A percentile compares a stretch with the other conserved stretches of the same genome.
phyloP scores from a whole-genome alignment of 2,329 filamentous ascomycete genomes.

The Diaporthe caulivora region DNA sequence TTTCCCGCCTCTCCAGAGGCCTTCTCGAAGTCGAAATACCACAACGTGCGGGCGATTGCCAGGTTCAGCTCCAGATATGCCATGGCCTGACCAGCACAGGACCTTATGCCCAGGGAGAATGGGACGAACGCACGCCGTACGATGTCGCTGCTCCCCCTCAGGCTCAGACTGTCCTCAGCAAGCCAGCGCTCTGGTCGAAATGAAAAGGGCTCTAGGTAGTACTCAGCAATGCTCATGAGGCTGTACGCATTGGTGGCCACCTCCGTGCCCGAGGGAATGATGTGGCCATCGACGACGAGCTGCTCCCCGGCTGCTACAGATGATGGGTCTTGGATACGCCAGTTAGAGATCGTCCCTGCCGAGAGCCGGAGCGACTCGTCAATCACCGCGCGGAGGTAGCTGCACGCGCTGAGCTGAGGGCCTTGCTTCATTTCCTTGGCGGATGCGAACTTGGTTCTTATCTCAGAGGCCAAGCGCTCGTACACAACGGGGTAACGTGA shows the following conservation, averaged over 20 bases:
- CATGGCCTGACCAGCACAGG: constrained; percentile 17
- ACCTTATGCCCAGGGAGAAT: neutral
- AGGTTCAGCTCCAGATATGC: neutral
- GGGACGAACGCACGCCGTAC: constrained; percentile 8
- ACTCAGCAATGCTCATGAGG: neutral
- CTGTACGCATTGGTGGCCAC: constrained; percentile 14
- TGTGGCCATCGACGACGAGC: constrained; percentile 17
- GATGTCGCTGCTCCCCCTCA: neutral
- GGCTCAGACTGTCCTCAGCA: neutral
- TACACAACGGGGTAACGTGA: neutral
- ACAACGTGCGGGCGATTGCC: neutral
- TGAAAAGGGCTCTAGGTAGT: constrained; percentile 11
- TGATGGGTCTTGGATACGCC: neutral
- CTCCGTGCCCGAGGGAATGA: neutral
- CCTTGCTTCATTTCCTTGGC: neutral
- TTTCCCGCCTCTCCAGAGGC: neutral
- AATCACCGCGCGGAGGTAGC: constrained; percentile 7
- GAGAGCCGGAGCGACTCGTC: neutral
- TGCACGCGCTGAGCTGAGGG: neutral
- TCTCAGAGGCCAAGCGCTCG: neutral
- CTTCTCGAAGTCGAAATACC: constrained; percentile 24
- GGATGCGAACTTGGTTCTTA: neutral
- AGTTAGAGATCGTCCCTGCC: neutral
- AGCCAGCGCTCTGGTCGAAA: constrained; percentile 52
- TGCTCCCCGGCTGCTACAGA: constrained; percentile 4